Evolutionary conservation across 1,139 yeast genomes (phyloP).

Genomic region (Nakaseomyces delphensis): DNA sequence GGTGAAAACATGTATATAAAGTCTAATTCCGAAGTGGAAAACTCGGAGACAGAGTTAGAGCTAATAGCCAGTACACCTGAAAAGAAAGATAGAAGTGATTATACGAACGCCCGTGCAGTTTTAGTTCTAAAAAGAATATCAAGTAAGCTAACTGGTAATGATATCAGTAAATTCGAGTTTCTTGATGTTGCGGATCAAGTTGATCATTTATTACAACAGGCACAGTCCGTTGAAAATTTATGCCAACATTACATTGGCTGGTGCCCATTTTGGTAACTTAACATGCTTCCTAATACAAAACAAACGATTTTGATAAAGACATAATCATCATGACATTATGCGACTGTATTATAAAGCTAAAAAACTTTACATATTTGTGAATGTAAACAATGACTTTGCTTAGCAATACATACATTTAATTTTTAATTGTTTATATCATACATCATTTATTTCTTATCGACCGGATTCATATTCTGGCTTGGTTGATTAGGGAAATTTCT

Average conservation of each 20-base stretch:
- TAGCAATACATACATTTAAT: conserved; percentile 3
- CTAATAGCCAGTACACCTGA: conserved; percentile 48
- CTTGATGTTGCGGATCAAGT: conserved; percentile 85
- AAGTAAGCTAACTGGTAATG: conserved; percentile 90
- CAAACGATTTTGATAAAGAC: not conserved
- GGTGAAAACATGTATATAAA: conserved; percentile 31
- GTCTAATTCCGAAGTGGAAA: not conserved
- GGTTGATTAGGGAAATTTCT: not conserved
- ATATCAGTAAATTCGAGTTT: conserved; percentile 62
- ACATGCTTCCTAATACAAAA: too few species aligned
- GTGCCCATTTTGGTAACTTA: conserved; percentile 98
- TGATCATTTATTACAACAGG: conserved; percentile 88
- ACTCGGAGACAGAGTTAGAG: conserved; percentile 60
- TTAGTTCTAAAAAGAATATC: conserved; percentile 83
- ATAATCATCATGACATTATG: not conserved
- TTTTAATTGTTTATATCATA: not conserved
- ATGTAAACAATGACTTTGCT: not conserved
- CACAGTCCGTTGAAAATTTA: conserved; percentile 89
- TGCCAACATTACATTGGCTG: conserved; percentile 98
- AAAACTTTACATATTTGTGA: not conserved
- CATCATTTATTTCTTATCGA: conserved; percentile 1
- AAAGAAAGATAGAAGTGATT: conserved; percentile 50
- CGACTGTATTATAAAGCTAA: not conserved
- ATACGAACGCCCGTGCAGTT: conserved; percentile 75
- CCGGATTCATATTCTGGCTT: not conserved